phyloP scores from a whole-genome alignment of 768 basidiomycete genomes.

The Xerocomellus intermedius region DNA sequence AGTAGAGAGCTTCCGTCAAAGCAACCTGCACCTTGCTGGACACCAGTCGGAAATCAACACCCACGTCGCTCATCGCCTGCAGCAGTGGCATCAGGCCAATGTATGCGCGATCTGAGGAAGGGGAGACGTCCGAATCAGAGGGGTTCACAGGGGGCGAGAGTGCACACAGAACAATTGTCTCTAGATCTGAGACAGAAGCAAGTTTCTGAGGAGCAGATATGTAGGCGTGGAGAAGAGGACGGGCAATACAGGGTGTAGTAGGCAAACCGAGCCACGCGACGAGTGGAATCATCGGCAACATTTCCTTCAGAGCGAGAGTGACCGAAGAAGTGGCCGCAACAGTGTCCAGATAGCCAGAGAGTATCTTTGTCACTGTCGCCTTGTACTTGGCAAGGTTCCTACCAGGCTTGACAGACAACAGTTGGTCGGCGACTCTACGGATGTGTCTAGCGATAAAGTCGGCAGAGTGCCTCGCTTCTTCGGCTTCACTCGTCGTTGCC shows the following conservation, averaged over 20 bases:
- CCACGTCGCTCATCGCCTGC: slow-evolving; percentile 36
- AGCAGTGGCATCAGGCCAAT: slow-evolving; percentile 44
- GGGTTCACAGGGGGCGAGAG: slow-evolving; percentile 26
- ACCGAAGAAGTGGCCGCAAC: slow-evolving; percentile 1
- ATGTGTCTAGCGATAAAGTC: slow-evolving; percentile 30
- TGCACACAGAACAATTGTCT: slow-evolving; percentile 41
- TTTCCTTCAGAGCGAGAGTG: background rate
- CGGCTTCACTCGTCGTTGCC: background rate
- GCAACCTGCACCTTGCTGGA: slow-evolving; percentile 19
- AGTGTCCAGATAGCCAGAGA: slow-evolving; percentile 19
- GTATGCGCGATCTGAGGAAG: slow-evolving; percentile 32
- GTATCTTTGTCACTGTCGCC: slow-evolving; percentile 10
- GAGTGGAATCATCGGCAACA: slow-evolving; percentile 27
- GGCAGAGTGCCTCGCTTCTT: slow-evolving; percentile 13
- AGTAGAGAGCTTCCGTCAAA: slow-evolving; percentile 28
- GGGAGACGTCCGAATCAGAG: slow-evolving; percentile 3
- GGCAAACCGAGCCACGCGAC: slow-evolving; percentile 34
- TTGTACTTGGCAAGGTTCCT: slow-evolving; percentile 17
- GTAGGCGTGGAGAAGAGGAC: slow-evolving; percentile 47
- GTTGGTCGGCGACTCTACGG: background rate
- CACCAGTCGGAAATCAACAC: slow-evolving; percentile 30
- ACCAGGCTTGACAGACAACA: slow-evolving; percentile 13
- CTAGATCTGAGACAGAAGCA: slow-evolving; percentile 40
- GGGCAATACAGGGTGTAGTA: slow-evolving; percentile 35
- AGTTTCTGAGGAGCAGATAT: slow-evolving; percentile 38